Base-by-base conservation (phyloP, 352 stramenopile species). In the Phytopythium boreale region DNA sequence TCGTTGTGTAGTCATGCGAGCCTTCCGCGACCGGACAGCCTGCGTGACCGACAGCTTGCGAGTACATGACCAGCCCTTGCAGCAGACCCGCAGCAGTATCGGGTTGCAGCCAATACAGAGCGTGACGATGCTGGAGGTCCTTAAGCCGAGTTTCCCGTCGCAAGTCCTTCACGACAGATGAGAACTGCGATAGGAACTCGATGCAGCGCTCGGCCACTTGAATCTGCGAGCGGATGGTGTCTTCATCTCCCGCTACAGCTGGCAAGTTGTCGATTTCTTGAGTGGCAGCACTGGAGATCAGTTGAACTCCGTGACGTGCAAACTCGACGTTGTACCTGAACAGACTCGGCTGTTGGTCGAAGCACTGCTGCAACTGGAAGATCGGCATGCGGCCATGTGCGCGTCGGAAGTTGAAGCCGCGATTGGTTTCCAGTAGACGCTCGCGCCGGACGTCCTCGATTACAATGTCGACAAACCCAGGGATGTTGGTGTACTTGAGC, bases 381-480 rank as follows among this genome's bases (percentile, higher is more conserved):
- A 84, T 62, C 2, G 76, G 76, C 44, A 88, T 63, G 29, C 61
- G n/a, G n/a, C n/a, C n/a, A n/a, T n/a, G n/a, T n/a, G 56, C 78
- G 56, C 61, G 27, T 0, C 76, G 67, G 27, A 69, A 77, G 14
- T 74, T 74, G 47, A 84, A 84, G 27, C 55, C 68, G 51, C 55
- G 61, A 20, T 67, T 62, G 22, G 55, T 58, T 49, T 56, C 22
- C 12, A 22, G 9, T 12, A 66, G 41, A n/a, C 53, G 60, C 41
- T 56, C 57, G 19, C 63, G 61, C 20, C 67, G 64, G 17, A 83
- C 36, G 58, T 86, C 77, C 63, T 76, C 69, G 31, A 82, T 49
- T n/a, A 86, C 71, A 31, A 82, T 26, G 43, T 77, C 74, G 29
- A 73, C 65, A 15, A 66, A 84, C 69, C 76, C 71, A 29, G 71